These are phyloP conservation scores for Aaosphaeria arxii DNA, from an alignment of 2,329 filamentous ascomycete species.

Conservation along the genomic window DNA sequence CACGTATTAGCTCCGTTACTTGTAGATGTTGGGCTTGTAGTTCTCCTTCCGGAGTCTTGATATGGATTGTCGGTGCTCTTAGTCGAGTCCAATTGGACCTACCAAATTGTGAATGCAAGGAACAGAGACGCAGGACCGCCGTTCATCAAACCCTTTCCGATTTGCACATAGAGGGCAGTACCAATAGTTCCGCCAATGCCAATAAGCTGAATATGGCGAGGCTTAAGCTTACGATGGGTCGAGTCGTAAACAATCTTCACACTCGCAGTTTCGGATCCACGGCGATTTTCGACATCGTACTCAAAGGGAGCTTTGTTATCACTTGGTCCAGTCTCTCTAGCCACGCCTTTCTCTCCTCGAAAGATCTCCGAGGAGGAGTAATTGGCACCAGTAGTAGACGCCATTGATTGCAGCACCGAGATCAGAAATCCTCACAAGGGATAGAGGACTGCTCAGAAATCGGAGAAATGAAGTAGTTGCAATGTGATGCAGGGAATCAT, in stretches of 20 bases:
- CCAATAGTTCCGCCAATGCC: constrained; percentile 47
- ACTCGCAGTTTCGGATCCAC: constrained; percentile 20
- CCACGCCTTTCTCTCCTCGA: constrained; percentile 8
- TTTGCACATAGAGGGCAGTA: constrained; percentile 48
- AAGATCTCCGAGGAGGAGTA: constrained; percentile 15
- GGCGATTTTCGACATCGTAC: constrained; percentile 19
- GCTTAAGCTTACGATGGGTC: constrained; percentile 45
- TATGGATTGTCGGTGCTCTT: neutral
- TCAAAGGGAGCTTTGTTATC: constrained; percentile 23
- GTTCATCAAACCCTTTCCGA: constrained; percentile 45
- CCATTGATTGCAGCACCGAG: constrained; percentile 20
- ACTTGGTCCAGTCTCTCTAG: constrained; percentile 11
- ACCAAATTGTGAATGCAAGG: constrained; percentile 46
- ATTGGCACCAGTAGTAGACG: constrained; percentile 32
- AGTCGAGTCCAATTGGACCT: constrained; percentile 8
- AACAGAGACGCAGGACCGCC: constrained; percentile 47
- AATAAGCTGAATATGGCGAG: constrained; percentile 48
- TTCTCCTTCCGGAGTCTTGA: too few species aligned
- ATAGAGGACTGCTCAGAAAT: neutral
- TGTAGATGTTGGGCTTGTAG: too few species aligned
- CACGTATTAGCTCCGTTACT: constrained; percentile 5
- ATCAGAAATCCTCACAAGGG: constrained; percentile 11
- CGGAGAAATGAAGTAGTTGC: neutral
- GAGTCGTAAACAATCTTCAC: constrained; percentile 32
- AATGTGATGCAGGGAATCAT: too few species aligned